Evolutionary conservation across 1,284 basidiomycete species (phyloP).

Genomic region (Pyrrhoderma noxium): DNA sequence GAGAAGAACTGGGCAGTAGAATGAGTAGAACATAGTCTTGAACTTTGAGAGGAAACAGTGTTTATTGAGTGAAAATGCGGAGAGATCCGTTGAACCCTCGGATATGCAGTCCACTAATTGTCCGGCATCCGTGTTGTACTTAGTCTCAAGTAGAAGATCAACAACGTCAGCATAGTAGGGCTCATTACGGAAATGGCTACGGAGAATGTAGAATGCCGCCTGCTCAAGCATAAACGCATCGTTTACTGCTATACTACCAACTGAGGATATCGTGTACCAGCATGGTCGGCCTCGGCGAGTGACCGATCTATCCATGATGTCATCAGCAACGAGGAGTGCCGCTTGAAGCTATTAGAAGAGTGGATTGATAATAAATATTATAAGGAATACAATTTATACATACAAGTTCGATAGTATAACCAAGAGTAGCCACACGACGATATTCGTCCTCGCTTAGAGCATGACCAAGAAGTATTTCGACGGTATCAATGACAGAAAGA

Average conservation of each 20-base stretch:
- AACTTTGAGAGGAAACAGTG: constrained; percentile 93
- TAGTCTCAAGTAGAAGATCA: constrained; percentile 88
- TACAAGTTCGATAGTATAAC: constrained; percentile 95
- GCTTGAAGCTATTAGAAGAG: constrained; percentile 74
- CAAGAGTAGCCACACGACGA: constrained; percentile 82
- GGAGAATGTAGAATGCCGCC: constrained; percentile 87
- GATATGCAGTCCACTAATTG: constrained; percentile 94
- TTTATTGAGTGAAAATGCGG: constrained; percentile 75
- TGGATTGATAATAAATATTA: no score
- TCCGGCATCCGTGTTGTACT: constrained; percentile 93
- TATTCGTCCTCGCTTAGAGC: constrained; percentile 76
- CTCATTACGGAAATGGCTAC: constrained; percentile 82
- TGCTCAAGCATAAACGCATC: constrained; percentile 96
- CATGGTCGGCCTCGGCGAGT: constrained; percentile 94
- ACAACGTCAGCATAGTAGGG: constrained; percentile 86
- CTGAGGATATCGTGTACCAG: constrained; percentile 78
- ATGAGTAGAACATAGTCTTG: constrained; percentile 98
- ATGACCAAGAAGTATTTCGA: constrained; percentile 78
- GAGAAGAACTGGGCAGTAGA: constrained; percentile 96
- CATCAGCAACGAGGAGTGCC: constrained; percentile 95
- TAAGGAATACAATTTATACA: constrained; percentile 27
- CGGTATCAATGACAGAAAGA: constrained; percentile 90
- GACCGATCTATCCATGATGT: constrained; percentile 94
- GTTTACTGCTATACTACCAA: constrained; percentile 91
- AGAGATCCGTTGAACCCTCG: constrained; percentile 82